phyloP scores from a whole-genome alignment of 2,329 filamentous ascomycete genomes.

The Laburnicola sp. region DNA sequence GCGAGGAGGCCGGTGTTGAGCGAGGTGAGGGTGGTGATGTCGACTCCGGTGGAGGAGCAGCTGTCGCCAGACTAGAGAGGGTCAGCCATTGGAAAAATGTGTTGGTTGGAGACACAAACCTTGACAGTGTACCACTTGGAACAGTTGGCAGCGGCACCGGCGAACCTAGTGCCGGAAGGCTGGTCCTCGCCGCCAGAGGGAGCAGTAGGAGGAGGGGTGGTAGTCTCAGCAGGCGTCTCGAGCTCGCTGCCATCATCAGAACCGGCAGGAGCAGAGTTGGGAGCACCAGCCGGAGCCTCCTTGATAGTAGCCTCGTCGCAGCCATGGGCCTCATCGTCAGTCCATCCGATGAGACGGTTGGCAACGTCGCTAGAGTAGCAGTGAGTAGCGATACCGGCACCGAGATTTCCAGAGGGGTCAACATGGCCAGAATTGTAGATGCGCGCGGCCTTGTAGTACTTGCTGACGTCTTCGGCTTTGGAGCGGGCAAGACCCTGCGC shows the following conservation, averaged over 20 bases:
- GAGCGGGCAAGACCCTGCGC: constrained; percentile 39
- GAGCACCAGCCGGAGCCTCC: constrained; percentile 9
- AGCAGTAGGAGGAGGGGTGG: constrained; percentile 3
- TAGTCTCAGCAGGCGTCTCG: constrained; percentile 2
- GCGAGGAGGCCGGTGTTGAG: constrained; percentile 39
- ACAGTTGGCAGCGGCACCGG: constrained; percentile 28
- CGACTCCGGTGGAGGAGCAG: constrained; percentile 38
- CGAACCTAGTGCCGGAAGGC: constrained; percentile 11
- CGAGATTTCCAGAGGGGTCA: constrained; percentile 41
- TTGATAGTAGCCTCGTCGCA: constrained; percentile 26
- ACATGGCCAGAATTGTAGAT: constrained; percentile 56
- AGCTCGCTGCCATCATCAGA: constrained; percentile 2
- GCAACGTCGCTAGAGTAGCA: constrained; percentile 59
- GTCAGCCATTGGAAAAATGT: not conserved
- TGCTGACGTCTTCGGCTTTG: constrained; percentile 38
- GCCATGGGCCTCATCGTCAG: constrained; percentile 15
- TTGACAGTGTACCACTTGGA: constrained; percentile 37
- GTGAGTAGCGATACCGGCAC: constrained; percentile 49
- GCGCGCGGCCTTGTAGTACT: constrained; percentile 54
- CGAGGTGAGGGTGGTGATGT: constrained; percentile 28
- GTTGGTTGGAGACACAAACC: not conserved
- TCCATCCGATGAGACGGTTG: constrained; percentile 52
- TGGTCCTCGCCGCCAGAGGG: constrained; percentile 2
- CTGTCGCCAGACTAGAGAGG: constrained; percentile 26
- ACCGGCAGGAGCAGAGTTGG: constrained; percentile 9